Evolutionary conservation across 768 basidiomycete species (phyloP), one percentile per base, ranked within the genome.

Genomic region (Russula abietina): DNA sequence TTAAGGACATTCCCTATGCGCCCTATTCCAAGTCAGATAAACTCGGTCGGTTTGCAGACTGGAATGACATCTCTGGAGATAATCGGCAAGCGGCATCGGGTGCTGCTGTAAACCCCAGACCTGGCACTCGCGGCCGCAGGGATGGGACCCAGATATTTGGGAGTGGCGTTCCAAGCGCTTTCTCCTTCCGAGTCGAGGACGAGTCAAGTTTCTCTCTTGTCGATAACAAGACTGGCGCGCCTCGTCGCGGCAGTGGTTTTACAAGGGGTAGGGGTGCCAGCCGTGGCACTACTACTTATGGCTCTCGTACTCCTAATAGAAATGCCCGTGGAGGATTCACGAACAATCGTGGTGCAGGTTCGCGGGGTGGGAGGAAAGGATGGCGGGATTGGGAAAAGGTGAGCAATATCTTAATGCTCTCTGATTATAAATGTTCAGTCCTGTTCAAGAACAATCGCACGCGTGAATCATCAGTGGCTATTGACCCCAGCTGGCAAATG

Each of bases 1-100:
- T 97, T 83, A 93, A 92, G 75, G 97, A 98, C 70, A 97, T 98
- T 64, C 97, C 97, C 51, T 99, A 98, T 72, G 95, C 96, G 0
- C 95, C 95, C 5, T 98, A 92, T 81, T 93, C 93, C 76, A 99
- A 99, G 84, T 87, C 92, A 41, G 97, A 99, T 81, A 98, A 98
- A 75, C 87, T 99, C 60, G 93, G 93, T 57, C 88, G 96, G 57
- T 91, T 99, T 71, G 96, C 96, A 53, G 96, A 99, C 78, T 99
- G 96, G 95, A 92, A 93, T 75, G 91, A 93, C 57, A 75, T 84
- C 28, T 81, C 86, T 33, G 71, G 81, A 56, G 87, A 89, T 70
- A 79, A 75, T 65, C 83, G 87, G 52, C 84, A 86, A 71, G 69
- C 79, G 41, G 74, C 80, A 60, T 74, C 78, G 39, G 83, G 86